phyloP scores from a whole-genome alignment of 2,329 filamentous ascomycete genomes.

The Cladosporium sp. region DNA sequence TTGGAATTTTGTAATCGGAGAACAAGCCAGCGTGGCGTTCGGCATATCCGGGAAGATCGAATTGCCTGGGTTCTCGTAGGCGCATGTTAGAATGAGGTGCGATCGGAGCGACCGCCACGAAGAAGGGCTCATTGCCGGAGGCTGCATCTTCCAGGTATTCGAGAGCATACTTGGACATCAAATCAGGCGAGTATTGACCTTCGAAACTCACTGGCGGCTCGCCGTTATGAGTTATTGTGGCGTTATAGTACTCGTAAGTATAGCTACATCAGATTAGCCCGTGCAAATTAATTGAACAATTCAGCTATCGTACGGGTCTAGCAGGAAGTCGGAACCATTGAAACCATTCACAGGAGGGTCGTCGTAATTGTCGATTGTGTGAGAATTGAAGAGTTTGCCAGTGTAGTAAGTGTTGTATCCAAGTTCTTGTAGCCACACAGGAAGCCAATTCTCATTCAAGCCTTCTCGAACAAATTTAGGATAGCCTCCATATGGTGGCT shows the following conservation, averaged over 20 bases:
- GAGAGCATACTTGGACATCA: conserved; percentile 60
- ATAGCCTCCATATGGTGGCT: conserved; percentile 60
- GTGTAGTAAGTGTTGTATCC: conserved; percentile 73
- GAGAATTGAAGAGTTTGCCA: conserved; percentile 70
- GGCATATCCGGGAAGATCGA: conserved; percentile 35
- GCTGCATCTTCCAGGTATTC: conserved; percentile 64
- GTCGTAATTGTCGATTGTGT: conserved; percentile 62
- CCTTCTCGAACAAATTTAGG: conserved; percentile 66
- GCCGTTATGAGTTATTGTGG: conserved; percentile 62
- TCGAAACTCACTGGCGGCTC: conserved; percentile 57
- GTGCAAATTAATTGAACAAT: background rate
- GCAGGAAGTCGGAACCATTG: conserved; percentile 50
- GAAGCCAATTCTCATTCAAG: conserved; percentile 66
- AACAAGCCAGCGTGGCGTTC: conserved; percentile 65
- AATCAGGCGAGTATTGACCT: conserved; percentile 58
- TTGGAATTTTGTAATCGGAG: conserved; percentile 57
- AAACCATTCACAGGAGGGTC: conserved; percentile 59
- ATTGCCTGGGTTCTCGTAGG: background rate
- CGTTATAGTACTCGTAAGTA: conserved; percentile 68
- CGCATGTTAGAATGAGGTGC: conserved; percentile 56
- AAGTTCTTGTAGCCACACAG: conserved; percentile 67
- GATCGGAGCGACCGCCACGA: conserved; percentile 65
- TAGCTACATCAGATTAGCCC: background rate
- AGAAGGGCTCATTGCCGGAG: conserved; percentile 59
- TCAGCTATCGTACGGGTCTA: conserved; percentile 1